These are phyloP conservation scores for Backusella tarrabulga DNA, from an alignment of 192 early-diverging fungal species.

Conservation along the genomic window DNA sequence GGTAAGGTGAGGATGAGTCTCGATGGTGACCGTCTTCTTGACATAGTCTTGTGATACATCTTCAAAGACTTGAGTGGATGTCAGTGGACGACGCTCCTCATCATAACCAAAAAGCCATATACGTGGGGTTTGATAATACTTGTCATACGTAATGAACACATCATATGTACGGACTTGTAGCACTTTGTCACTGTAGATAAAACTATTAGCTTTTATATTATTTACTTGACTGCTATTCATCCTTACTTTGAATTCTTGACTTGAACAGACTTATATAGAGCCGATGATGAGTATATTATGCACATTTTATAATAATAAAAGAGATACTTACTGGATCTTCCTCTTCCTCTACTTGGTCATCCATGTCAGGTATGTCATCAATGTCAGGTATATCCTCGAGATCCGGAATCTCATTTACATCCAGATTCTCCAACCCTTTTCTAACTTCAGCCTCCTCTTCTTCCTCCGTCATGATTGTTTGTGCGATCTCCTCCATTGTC, in stretches of 20 bases:
- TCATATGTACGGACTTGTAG: conserved; percentile 94
- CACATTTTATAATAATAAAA: neutral
- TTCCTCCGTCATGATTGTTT: conserved; percentile 57
- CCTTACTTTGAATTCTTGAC: conserved; percentile 15
- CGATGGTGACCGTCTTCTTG: conserved; percentile 98
- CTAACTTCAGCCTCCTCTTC: conserved; percentile 24
- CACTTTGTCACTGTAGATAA: conserved; percentile 67
- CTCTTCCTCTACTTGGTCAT: conserved; percentile 70
- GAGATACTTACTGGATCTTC: conserved; percentile 65
- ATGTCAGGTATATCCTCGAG: conserved; percentile 79
- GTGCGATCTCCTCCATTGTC: conserved; percentile 58
- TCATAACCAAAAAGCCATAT: conserved; percentile 98
- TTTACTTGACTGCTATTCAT: neutral
- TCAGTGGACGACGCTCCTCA: conserved; percentile 82
- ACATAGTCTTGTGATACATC: conserved; percentile 99
- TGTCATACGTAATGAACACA: conserved; percentile 99
- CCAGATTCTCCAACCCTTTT: conserved; percentile 12
- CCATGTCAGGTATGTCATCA: conserved; percentile 89
- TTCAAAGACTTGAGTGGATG: conserved; percentile 90
- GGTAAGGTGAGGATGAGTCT: conserved; percentile 89
- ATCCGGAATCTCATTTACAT: conserved; percentile 36
- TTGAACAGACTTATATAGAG: conserved; percentile 4
- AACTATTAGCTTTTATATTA: neutral
- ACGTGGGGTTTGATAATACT: conserved; percentile 98
- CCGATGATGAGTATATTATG: neutral